Conservation (phyloP, 306 rosid species). For the Vigna nakashimae region DNA sequence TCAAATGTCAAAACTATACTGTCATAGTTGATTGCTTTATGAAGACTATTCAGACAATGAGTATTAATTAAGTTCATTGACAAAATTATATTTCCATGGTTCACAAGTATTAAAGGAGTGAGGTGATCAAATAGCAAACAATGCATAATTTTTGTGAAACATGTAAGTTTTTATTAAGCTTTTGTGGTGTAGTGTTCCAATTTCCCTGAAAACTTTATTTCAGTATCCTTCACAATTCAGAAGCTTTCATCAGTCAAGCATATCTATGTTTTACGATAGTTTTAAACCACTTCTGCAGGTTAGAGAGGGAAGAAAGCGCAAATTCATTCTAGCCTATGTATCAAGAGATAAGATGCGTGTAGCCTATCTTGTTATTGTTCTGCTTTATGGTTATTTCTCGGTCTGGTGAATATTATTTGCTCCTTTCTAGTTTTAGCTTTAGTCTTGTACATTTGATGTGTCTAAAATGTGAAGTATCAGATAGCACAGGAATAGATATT, state of each 20-base stretch:
- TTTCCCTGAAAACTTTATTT: neutral
- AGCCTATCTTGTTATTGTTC: constrained; percentile 28
- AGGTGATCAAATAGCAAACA: constrained; percentile 21
- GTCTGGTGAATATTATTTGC: neutral
- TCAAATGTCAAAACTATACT: constrained; percentile 4
- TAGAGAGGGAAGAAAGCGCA: constrained; percentile 65
- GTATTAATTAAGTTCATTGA: no score
- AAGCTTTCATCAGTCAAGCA: constrained; percentile 90
- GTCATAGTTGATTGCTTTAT: neutral
- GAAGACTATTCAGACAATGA: neutral
- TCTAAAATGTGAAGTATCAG: no score
- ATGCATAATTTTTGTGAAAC: constrained; percentile 28
- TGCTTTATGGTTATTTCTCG: neutral
- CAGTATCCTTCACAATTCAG: constrained; percentile 62
- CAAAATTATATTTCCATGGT: no score
- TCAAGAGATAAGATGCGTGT: no score
- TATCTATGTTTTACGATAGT: constrained; percentile 71
- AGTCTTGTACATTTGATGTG: no score
- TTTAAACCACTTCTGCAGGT: constrained; percentile 70
- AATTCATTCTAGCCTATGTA: constrained; percentile 82
- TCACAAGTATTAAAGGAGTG: neutral
- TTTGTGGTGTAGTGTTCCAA: neutral
- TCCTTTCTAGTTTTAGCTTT: no score
- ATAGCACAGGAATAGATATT: no score
- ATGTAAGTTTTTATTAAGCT: constrained; percentile 18